Base-by-base conservation (phyloP, 805 yeast species). In the Jamesozyma hellenica region DNA sequence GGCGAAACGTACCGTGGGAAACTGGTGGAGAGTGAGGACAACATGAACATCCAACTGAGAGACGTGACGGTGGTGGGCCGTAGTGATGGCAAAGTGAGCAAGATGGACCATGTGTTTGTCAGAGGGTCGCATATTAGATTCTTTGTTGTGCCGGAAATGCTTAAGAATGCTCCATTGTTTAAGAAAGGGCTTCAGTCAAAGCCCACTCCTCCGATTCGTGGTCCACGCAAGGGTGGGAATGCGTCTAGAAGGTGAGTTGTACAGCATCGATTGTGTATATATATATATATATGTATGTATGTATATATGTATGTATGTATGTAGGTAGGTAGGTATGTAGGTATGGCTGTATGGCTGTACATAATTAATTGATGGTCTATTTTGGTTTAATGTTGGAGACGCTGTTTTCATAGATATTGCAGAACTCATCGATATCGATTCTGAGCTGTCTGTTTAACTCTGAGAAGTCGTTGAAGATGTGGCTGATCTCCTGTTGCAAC, bases 1-100 rank as follows among this genome's bases (percentile, higher is more conserved):
- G 97, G 97, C 2, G 88, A 82, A 46, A 75, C 82, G 0, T 90
- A 90, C 56, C 70, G 94, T 28, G 98, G 98, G 2, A 86, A 82
- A 56, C 70, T 90, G 34, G 58, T 81, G 3, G 95, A 82, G 53
- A 79, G 81, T 60, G 96, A 90, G 63, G 97, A 90, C 53, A 88
- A 82, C 60, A 92, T 90, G 97, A 90, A 90, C 57, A 76, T 90
- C 19, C 94, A 88, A 44, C 61, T 90, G 36, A 67, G 75, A 46
- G 95, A 90, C 55, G 94, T 82, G 31, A 75, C 82, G 1, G 77
- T 82, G 35, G 88, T 96, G 0, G 74, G 77, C 21, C 65, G 78
- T 33, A 82, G 85, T 39, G 95, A 96, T 4, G 29, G 30, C 4
- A 16, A 34, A 14, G 81, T 82, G 3, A 68, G 81, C 1, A 82